Conservation (phyloP, 371 early-diverging fungal species). For the Mucor ambiguus region DNA sequence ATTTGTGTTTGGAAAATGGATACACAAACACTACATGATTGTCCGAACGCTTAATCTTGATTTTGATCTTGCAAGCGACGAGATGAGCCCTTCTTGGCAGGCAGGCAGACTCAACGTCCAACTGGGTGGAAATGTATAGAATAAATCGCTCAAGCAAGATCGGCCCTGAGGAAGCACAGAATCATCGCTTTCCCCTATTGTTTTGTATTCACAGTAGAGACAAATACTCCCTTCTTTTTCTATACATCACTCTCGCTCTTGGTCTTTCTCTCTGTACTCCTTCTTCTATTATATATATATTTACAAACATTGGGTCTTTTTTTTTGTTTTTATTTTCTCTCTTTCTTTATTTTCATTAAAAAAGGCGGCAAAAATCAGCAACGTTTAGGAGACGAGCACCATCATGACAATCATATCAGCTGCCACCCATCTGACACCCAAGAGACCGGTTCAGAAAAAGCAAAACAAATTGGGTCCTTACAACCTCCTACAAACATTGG, state of each 20-base stretch:
- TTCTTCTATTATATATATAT: background rate
- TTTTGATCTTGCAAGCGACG: background rate
- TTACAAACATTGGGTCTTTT: background rate
- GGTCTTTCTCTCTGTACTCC: background rate
- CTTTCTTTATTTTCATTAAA: background rate
- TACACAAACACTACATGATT: background rate
- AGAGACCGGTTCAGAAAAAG: constrained; percentile 20
- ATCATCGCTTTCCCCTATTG: background rate
- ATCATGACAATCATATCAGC: constrained; percentile 12
- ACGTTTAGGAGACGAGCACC: background rate
- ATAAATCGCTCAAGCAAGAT: background rate
- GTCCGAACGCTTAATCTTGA: background rate
- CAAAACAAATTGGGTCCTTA: constrained; percentile 25
- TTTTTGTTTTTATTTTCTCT: background rate
- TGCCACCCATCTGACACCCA: background rate
- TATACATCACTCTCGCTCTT: background rate
- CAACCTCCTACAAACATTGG: constrained; percentile 23
- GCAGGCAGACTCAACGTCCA: no score
- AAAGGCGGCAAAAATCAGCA: background rate
- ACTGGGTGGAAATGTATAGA: background rate
- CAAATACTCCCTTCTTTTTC: background rate
- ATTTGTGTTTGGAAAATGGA: background rate
- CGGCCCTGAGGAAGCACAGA: background rate
- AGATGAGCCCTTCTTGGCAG: background rate
- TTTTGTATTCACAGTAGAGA: background rate